Evolutionary conservation across 257 asterid genomes (phyloP).

Genomic region (Handroanthus guayacan): DNA sequence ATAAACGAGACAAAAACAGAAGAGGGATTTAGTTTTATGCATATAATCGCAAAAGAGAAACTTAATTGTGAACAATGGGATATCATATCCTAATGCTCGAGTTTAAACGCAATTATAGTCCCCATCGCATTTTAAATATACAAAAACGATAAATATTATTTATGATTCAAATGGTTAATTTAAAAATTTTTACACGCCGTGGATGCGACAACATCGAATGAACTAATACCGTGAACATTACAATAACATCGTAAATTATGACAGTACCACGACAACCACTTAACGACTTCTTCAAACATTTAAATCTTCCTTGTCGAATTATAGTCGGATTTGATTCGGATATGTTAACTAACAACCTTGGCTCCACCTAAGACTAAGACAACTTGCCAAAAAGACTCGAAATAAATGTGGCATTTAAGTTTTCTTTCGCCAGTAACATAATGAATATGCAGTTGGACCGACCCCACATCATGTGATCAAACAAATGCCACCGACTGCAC

Average conservation of each 20-base stretch:
- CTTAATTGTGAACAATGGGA: neutral
- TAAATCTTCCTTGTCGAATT: neutral
- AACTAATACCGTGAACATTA: neutral
- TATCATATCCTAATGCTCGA: neutral
- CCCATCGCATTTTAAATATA: slow-evolving; percentile 33
- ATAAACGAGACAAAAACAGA: slow-evolving; percentile 20
- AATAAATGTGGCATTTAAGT: too few relatives aligned
- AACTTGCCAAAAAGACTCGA: neutral
- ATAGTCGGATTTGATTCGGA: slow-evolving; percentile 1
- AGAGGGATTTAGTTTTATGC: slow-evolving; percentile 3
- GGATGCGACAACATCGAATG: slow-evolving; percentile 14
- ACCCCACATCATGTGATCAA: slow-evolving; percentile 24
- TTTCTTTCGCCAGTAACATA: too few relatives aligned
- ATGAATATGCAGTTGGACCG: neutral
- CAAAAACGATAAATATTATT: neutral
- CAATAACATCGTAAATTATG: neutral
- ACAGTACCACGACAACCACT: neutral
- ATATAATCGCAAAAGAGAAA: neutral
- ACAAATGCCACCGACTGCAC: slow-evolving; percentile 13
- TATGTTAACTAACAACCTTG: slow-evolving; percentile 37
- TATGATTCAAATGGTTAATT: slow-evolving; percentile 24
- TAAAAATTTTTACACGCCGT: neutral
- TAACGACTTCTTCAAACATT: neutral
- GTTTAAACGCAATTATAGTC: neutral
- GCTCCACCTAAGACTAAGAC: slow-evolving; percentile 29